Conservation (phyloP, 2,329 filamentous ascomycete species). For the Penicillium sp. region DNA sequence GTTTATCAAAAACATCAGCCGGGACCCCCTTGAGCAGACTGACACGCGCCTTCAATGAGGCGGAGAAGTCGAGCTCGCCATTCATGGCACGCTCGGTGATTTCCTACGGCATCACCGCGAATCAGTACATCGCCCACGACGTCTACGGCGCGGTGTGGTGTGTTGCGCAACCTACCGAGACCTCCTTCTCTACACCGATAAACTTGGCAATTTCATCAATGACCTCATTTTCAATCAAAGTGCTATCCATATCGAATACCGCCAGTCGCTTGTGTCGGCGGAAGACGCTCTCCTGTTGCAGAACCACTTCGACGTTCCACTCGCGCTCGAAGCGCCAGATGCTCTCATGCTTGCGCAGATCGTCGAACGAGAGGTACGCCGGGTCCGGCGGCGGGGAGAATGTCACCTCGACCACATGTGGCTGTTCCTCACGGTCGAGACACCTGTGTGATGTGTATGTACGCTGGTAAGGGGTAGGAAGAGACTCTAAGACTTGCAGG, state of each 20-base stretch:
- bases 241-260: conserved; percentile 98
- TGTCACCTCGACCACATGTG: conserved; percentile 48
- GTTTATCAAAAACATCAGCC: conserved; percentile 68
- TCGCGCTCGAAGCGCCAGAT: conserved; percentile 80
- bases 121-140: conserved; percentile 7
- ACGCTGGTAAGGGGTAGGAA: conserved; percentile 46
- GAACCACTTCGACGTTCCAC: conserved; percentile 79
- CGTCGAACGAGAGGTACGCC: conserved; percentile 50
- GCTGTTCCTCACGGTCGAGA: conserved; percentile 44
- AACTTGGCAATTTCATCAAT: conserved; percentile 90
- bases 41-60: conserved; percentile 74
- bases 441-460: conserved; percentile 45
- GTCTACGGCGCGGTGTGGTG: not conserved
- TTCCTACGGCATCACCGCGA: conserved; percentile 38
- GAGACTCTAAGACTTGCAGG: conserved; percentile 46
- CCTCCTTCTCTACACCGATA: conserved; percentile 72
- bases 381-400: conserved; percentile 47
- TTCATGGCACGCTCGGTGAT: conserved; percentile 95
- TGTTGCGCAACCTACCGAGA: conserved; percentile 50
- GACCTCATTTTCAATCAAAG: conserved; percentile 92
- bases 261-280: conserved; percentile 76
- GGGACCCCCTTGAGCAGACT: conserved; percentile 74
- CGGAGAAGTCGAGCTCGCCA: conserved; percentile 87
- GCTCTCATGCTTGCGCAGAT: conserved; percentile 72
- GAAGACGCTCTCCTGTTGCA: conserved; percentile 69